phyloP scores from a whole-genome alignment of 2,329 filamentous ascomycete genomes.

The Proliferodiscus dingleyae region DNA sequence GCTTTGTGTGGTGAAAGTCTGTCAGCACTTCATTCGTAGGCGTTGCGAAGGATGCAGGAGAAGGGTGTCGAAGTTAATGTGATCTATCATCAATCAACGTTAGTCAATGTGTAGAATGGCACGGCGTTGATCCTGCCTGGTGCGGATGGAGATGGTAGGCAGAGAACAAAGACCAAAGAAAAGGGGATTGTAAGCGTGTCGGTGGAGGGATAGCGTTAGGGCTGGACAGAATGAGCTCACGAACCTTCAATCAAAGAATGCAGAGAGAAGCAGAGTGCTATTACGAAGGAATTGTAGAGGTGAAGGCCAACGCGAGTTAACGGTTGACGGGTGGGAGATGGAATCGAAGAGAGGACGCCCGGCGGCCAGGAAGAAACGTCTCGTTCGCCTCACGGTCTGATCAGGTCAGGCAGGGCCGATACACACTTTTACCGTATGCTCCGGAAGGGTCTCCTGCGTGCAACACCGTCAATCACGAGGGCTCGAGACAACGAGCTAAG shows the following conservation, averaged over 20 bases:
- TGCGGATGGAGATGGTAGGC: constrained; percentile 15
- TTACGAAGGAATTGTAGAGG: constrained; percentile 27
- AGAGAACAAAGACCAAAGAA: constrained; percentile 7
- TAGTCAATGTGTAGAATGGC: constrained; percentile 1
- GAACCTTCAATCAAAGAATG: constrained; percentile 26
- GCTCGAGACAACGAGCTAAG: constrained; percentile 12
- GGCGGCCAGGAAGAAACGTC: constrained; percentile 42
- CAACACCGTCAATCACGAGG: constrained; percentile 15
- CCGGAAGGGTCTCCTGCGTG: constrained; percentile 5
- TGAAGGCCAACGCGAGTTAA: constrained; percentile 32
- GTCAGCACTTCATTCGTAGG: constrained; percentile 19
- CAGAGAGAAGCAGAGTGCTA: constrained; percentile 23
- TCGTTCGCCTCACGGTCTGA: constrained; percentile 14
- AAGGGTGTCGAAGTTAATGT: background rate
- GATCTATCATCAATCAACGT: constrained; percentile 14
- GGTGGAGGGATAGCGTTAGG: background rate
- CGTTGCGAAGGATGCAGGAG: constrained; percentile 6
- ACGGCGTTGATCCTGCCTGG: background rate
- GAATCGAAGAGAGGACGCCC: constrained; percentile 48
- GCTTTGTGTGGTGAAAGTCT: constrained; percentile 13
- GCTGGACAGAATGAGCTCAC: constrained; percentile 20
- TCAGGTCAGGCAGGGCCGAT: constrained; percentile 15
- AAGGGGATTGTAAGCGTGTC: constrained; percentile 10
- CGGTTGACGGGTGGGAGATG: constrained; percentile 36
- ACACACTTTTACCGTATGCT: constrained; percentile 30